Evolutionary conservation across 495 filamentous ascomycete genomes (phyloP), one percentile per base, ranked within the genome.

Genomic region (Pseudotulostoma volvatum): DNA sequence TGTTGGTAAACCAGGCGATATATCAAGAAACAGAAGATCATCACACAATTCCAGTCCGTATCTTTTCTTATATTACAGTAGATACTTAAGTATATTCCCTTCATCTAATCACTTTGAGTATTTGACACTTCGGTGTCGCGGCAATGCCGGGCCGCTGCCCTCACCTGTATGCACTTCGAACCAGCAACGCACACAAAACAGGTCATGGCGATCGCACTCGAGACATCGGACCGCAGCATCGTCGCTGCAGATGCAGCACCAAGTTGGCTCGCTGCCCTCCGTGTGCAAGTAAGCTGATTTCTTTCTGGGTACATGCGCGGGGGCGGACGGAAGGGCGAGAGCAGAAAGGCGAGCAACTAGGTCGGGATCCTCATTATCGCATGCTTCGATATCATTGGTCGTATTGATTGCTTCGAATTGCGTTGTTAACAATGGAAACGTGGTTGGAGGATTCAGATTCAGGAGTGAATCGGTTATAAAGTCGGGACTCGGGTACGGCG

Each of bases 181-280:
- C 40, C 40, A 42, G 21, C 40, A 42, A 3, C 40, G 34, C 30
- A 42, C 34, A 37, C 40, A 42, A 32, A 30, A 42, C 34, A 42
- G 25, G 15, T 32, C 21, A 20, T 36, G 23, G 5, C 25, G 33
- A 14, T 42, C 40, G 18, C 40, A 42, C 9, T 38, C 40, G 20
- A 38, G 9, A 23, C 40, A 42, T 30, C 31, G 31, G 11, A 31
- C 8, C 8, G 21, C 32, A 3, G 40, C 34, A 14, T 23, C 37
- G 37, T 42, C 40, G 25, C 37, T 37, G 35, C 40, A 42, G 14
- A 42, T 37, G 25, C 40, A 42, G n/a, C 40, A 42, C 7, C 21
- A 16, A 8, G 28, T 17, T 28, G 23, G 23, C 11, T 28, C 5
- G 5, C 5, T 11, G 5, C 5, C 23, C 15, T 7, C 18, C 8